Evolutionary conservation across 78 protist species (phyloP), one percentile per base, ranked within the genome.

Genomic region (Dictyostelium intermedium): DNA sequence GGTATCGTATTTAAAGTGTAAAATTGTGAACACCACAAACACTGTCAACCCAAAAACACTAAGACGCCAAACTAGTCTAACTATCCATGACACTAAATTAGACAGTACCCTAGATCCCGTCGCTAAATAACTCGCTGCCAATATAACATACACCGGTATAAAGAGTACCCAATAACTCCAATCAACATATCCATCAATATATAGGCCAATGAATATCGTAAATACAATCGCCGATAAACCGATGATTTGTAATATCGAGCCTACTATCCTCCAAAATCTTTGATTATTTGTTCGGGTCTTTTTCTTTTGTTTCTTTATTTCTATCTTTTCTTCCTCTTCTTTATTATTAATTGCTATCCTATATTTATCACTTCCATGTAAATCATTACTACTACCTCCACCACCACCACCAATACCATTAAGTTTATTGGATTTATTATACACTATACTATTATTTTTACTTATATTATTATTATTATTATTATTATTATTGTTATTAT

Each of bases 161-260:
- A 81, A 89, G 1, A 89, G 10, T 14, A 81, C 0, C 94, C 94
- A 89, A 72, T 74, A 89, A 18, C 20, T 70, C 85, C 85, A 89
- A 14, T 79, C 50, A 34, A 89, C 47, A 25, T 30, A 32, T 6
- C 39, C 20, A n/a, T 89, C 94, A 7, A 80, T 30, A 14, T 10
- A 14, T 18, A 89, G 27, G 10, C 86, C 86, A 8, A 81, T 25
- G 45, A 89, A 35, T 32, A 89, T 50, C 50, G 85, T 89, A 69
- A 89, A 89, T 9, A 50, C 56, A 6, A 89, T 14, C 1, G 82
- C 56, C 32, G 83, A 25, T 8, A 89, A 10, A 10, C 94, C 87
- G 50, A 34, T 25, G 5, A 60, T 32, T 66, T 89, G 86, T n/a
- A 89, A 70, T 35, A 89, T 30, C 13, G 69, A 14, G 5, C 87